Evolutionary conservation across 768 basidiomycete genomes (phyloP).

Genomic region (Boletus subcaerulescens): DNA sequence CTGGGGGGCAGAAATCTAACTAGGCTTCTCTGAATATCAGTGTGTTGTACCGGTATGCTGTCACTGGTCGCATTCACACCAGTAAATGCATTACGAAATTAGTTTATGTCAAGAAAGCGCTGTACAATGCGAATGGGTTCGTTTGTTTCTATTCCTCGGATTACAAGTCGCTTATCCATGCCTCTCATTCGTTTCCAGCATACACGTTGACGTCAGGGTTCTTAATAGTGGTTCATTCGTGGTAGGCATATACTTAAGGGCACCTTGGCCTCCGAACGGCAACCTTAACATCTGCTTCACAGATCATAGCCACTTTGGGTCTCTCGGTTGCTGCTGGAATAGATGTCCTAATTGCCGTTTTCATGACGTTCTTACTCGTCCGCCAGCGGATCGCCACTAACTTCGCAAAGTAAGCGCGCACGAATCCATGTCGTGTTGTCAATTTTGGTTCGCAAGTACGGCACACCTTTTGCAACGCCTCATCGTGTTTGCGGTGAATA

Average conservation of each 20-base stretch:
- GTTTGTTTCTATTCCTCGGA: neutral
- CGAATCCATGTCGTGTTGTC: neutral
- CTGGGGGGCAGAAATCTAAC: neutral
- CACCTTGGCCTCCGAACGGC: too few species aligned
- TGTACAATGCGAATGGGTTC: neutral
- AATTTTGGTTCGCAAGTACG: neutral
- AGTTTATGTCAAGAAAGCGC: neutral
- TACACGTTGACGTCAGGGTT: neutral
- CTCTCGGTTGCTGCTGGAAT: neutral
- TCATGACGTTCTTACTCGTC: neutral
- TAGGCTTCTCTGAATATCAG: neutral
- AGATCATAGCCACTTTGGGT: neutral
- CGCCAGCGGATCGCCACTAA: neutral
- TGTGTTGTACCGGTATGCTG: neutral
- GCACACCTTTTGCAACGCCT: neutral
- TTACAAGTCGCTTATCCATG: neutral
- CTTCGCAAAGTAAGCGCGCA: neutral
- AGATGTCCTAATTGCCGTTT: slow-evolving; percentile 6
- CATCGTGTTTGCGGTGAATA: neutral
- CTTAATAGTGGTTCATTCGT: neutral
- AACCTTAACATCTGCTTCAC: neutral
- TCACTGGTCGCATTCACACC: neutral
- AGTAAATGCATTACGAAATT: neutral
- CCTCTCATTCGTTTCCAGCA: neutral
- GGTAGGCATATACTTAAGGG: neutral